Base-by-base conservation (phyloP, 345 rosid genomes). In the Ceriops zippeliana region DNA sequence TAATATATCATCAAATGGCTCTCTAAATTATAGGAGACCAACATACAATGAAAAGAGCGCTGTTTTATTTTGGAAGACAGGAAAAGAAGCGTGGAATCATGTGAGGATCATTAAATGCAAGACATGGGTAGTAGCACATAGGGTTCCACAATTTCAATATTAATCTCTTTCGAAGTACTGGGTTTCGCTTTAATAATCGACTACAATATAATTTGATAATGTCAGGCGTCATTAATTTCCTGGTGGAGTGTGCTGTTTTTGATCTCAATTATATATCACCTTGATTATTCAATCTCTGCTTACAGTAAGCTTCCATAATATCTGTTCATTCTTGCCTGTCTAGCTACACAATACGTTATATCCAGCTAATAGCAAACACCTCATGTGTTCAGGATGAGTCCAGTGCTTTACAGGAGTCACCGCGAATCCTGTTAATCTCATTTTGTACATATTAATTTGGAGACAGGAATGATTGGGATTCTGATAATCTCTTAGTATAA, bases 71-170 rank as follows among this genome's bases (percentile, higher is more conserved):
- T 63, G 81, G 63, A 73, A 80, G 79, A 47, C 61, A 56, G 65
- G 70, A 65, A 75, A 37, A 61, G 67, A 68, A 62, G 74, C 51
- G 54, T 72, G 79, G 81, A 81, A 81, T 81, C 87, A 76, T 81
- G 84, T 81, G 87, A 81, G 15, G 75, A 4, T 54, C 80, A 80
- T 63, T 83, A 65, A 83, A 83, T 83, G 87, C 79, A 67, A 71
- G 57, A 42, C 63, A 27, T 64, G 58, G 63, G 68, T 51, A 63
- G 64, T 57, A 32, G 73, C 24, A 57, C 70, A 54, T 78, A 67
- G 84, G 81, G 79, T 80, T 80, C 67, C 61, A 59, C 82, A 62
- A 62, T 54, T 61, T 72, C 73, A 80, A 63, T 71, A 68, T 58
- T 66, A 71, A 71, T 61, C 71, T 75, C 62, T 46, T 59, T 69